Conservation (phyloP, 139 green algal genomes). For the Monoraphidium neglectum region DNA sequence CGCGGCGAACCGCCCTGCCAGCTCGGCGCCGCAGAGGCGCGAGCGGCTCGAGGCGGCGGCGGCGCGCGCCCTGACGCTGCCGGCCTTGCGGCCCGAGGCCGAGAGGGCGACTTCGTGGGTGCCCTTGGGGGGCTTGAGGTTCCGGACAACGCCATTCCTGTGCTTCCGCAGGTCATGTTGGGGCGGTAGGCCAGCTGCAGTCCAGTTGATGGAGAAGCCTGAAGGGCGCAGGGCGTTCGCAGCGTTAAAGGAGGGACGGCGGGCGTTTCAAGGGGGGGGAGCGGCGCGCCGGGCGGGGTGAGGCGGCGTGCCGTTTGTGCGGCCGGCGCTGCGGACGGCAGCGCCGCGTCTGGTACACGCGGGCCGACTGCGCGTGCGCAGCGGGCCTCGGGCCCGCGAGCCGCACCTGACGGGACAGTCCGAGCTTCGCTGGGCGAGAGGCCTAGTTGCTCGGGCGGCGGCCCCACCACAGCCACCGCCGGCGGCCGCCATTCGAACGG, state of each 20-base stretch:
- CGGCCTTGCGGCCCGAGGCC: constrained; percentile 48
- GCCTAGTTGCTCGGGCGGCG: not conserved
- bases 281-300: too few species aligned
- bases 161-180: not conserved
- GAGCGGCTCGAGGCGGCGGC: constrained; percentile 39
- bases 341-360: too few species aligned
- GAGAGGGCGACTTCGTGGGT: constrained; percentile 58
- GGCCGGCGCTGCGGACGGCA: too few species aligned
- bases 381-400: not conserved
- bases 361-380: not conserved
- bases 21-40: constrained; percentile 48
- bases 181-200: not conserved
- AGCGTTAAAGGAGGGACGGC: too few species aligned
- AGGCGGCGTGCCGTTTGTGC: too few species aligned
- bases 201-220: constrained; percentile 53
- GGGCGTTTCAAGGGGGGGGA: too few species aligned
- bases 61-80: constrained; percentile 33
- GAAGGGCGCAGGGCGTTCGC: not conserved
- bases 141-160: constrained; percentile 16
- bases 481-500: too few species aligned
- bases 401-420: constrained; percentile 19
- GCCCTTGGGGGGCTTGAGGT: not conserved
- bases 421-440: not conserved
- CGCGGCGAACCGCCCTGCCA: constrained; percentile 16
- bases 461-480: too few species aligned